Conservation (phyloP, 306 rosid species). For the Adenanthera pavonina region DNA sequence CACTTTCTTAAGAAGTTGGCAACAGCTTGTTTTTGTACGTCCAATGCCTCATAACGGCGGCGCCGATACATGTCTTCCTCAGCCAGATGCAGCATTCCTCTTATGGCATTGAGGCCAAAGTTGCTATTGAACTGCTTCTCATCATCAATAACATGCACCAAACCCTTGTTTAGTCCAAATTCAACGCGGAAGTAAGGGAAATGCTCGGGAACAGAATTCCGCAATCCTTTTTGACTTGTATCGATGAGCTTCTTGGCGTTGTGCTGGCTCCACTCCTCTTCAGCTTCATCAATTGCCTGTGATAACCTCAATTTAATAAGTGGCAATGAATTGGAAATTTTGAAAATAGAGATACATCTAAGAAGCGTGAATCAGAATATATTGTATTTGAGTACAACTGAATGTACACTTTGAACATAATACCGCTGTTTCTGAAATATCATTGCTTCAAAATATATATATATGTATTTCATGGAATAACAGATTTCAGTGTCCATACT, state of each 20-base stretch:
- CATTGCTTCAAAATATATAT: too few species aligned
- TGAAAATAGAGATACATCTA: not conserved
- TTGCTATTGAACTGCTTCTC: constrained; percentile 67
- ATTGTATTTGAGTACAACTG: too few species aligned
- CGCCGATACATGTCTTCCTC: constrained; percentile 90
- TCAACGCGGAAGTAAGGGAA: constrained; percentile 81
- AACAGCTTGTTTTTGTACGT: constrained; percentile 77
- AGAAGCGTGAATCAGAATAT: not conserved
- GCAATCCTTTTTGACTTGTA: constrained; percentile 79
- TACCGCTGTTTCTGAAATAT: too few species aligned
- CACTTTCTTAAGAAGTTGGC: constrained; percentile 64
- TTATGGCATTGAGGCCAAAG: constrained; percentile 75
- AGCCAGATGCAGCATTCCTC: constrained; percentile 76
- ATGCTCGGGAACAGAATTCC: constrained; percentile 73
- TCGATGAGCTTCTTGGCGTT: constrained; percentile 83
- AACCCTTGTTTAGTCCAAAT: too few species aligned
- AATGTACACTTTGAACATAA: too few species aligned
- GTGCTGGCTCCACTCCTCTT: constrained; percentile 94
- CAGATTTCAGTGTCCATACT: too few species aligned
- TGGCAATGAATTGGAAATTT: not conserved
- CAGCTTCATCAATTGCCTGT: constrained; percentile 95
- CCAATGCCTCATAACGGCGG: constrained; percentile 52
- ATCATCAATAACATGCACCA: constrained; percentile 56
- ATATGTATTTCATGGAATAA: too few species aligned
- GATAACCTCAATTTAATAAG: not conserved